Conservation (phyloP, 148 eudicot genomes). For the Fagopyrum tataricum region DNA sequence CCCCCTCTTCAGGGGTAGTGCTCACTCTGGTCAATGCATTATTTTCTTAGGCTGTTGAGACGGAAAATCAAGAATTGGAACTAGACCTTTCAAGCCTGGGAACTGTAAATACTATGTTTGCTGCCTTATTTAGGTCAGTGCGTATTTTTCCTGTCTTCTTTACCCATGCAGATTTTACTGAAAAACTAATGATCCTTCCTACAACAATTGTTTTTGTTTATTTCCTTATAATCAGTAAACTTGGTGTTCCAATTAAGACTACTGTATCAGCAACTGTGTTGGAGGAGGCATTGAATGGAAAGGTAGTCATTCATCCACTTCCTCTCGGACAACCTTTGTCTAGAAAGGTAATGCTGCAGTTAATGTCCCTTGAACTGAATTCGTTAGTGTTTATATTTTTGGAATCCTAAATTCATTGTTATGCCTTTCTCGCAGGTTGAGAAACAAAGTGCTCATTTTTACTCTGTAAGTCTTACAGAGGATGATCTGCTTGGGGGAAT, state of each 20-base stretch:
- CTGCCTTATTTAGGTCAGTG: conserved; percentile 81
- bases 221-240: conserved; percentile 49
- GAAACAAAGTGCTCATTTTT: conserved; percentile 89
- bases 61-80: conserved; percentile 89
- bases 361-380: conserved; percentile 5
- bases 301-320: conserved; percentile 53
- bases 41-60: conserved; percentile 69
- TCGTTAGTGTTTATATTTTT: neutral
- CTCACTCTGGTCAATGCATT: conserved; percentile 15
- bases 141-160: neutral
- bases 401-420: neutral
- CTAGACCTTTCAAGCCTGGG: conserved; percentile 98
- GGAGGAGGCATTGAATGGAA: conserved; percentile 92
- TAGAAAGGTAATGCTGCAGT: conserved; percentile 50
- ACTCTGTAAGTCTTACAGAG: conserved; percentile 73
- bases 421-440: conserved; percentile 53
- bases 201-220: neutral
- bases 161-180: neutral
- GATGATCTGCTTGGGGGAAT: conserved; percentile 71
- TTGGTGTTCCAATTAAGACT: conserved; percentile 96
- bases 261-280: conserved; percentile 88
- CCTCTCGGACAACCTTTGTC: conserved; percentile 59
- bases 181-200: neutral
- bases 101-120: conserved; percentile 91
- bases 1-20: conserved; percentile 5